Base-by-base conservation (phyloP, 192 early-diverging fungal genomes). In the Linnemannia elongata region DNA sequence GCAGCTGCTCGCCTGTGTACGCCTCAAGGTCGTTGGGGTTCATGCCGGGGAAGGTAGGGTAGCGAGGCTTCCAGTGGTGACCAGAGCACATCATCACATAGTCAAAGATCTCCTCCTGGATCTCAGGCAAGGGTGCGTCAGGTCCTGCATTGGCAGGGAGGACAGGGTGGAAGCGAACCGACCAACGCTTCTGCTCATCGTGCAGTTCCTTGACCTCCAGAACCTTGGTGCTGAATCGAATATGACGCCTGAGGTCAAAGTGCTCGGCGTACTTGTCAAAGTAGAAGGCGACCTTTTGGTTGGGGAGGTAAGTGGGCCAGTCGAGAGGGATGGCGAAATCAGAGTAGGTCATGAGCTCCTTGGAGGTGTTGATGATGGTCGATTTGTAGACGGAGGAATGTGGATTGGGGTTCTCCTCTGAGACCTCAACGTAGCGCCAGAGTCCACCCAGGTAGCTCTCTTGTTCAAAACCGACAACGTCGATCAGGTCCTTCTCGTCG, bases 31-130 rank as follows among this genome's bases (percentile, higher is more conserved):
- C 79, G 1, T 49, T 13, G 8, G 44, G 12, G 2, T 91, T 82
- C 88, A 92, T 90, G 38, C 92, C 92, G 18, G 76, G 69, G 74
- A 91, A 93, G 12, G 91, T 88, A 30, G 92, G 93, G 33, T 91
- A 83, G 24, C 90, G 79, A 18, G 91, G 91, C 45, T 88, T 85
- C 82, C 89, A 89, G 77, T 94, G 92, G 74, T 93, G 93, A 27
- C 92, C 92, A 18, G 92, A 90, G 38, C 90, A 92, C 49, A 94
- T 90, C 83, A 94, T 92, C 0, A 94, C 90, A 87, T 90, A 91
- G 75, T 93, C 91, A 89, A 94, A 94, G 12, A 85, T 82, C 71
- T 93, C 92, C 60, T 88, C 88, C 42, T 89, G 75, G 69, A 84
- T 77, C 69, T 74, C 73, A 2, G 74, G 36, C 55, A 8, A 10